Conservation (phyloP, 164 flowering plant species). For the Vitis rotundifolia region DNA sequence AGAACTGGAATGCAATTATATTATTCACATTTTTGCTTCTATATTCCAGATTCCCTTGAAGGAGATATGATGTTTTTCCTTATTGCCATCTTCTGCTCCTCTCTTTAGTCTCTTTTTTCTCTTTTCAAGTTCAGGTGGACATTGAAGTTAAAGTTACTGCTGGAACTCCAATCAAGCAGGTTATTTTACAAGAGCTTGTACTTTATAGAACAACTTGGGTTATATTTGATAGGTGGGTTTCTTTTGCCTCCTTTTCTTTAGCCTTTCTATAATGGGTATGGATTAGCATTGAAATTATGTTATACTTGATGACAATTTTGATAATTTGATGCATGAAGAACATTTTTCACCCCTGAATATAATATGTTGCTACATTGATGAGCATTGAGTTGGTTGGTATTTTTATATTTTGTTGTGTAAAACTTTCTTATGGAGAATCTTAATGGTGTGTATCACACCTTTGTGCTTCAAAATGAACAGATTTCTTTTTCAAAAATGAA, state of each 20-base stretch:
- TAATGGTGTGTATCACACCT: background rate
- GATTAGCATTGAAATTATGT: too few relatives aligned
- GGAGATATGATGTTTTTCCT: background rate
- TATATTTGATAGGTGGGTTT: slow-evolving; percentile 53
- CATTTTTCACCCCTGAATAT: too few relatives aligned
- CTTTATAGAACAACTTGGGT: slow-evolving; percentile 48
- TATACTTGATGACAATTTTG: too few relatives aligned
- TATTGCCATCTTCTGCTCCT: background rate
- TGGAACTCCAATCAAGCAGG: slow-evolving; percentile 50
- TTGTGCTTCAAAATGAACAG: too few relatives aligned
- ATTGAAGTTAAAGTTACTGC: slow-evolving; percentile 56
- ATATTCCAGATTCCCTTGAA: too few relatives aligned
- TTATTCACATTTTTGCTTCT: too few relatives aligned
- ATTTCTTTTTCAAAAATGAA: too few relatives aligned
- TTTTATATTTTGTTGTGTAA: too few relatives aligned
- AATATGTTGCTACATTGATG: too few relatives aligned
- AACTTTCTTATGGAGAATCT: background rate
- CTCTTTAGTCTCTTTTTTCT: background rate
- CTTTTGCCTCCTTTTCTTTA: background rate
- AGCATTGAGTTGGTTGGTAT: too few relatives aligned
- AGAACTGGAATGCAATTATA: too few relatives aligned
- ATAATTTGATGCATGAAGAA: too few relatives aligned
- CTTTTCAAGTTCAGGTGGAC: slow-evolving; percentile 30
- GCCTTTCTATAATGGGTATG: background rate
- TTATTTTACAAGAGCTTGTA: slow-evolving; percentile 50